phyloP scores from a whole-genome alignment of 2,329 filamentous ascomycete species.

The Bisporella sp. region DNA sequence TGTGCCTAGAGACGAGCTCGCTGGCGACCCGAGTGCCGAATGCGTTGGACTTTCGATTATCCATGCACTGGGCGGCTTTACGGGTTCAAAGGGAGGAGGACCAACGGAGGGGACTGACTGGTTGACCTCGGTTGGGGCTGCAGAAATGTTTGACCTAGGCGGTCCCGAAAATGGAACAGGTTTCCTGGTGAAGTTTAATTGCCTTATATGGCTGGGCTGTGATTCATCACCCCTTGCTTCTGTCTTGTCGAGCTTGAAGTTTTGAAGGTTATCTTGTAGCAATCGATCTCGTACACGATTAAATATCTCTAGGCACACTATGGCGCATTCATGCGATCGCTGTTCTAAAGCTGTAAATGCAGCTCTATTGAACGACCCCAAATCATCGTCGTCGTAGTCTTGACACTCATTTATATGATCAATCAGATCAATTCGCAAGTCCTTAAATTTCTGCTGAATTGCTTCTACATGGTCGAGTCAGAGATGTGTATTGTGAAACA shows the following conservation, averaged over 20 bases:
- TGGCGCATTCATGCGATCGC: constrained; percentile 18
- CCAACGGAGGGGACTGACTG: not conserved
- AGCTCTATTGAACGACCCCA: constrained; percentile 16
- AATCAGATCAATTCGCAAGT: constrained; percentile 21
- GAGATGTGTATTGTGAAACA: not conserved
- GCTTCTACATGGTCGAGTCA: constrained; percentile 11
- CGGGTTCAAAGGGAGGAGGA: constrained; percentile 6
- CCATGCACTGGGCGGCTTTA: constrained; percentile 18
- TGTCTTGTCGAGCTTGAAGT: not conserved
- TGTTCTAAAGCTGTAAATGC: constrained; percentile 16
- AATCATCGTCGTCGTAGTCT: constrained; percentile 21
- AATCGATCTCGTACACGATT: constrained; percentile 14
- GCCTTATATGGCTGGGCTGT: constrained; percentile 10
- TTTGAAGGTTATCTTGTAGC: constrained; percentile 3
- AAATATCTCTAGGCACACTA: constrained; percentile 20
- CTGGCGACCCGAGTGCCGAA: constrained; percentile 8
- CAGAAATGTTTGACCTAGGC: constrained; percentile 1
- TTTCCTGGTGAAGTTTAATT: constrained; percentile 5
- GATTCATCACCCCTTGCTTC: constrained; percentile 8
- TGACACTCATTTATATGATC: constrained; percentile 22
- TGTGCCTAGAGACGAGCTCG: constrained; percentile 2
- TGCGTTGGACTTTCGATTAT: constrained; percentile 12
- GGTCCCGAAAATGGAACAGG: constrained; percentile 6
- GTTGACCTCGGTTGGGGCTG: constrained; percentile 1
- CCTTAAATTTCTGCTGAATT: constrained; percentile 18